phyloP scores from a whole-genome alignment of 305 asterid genomes.

The Rubia balearica region DNA sequence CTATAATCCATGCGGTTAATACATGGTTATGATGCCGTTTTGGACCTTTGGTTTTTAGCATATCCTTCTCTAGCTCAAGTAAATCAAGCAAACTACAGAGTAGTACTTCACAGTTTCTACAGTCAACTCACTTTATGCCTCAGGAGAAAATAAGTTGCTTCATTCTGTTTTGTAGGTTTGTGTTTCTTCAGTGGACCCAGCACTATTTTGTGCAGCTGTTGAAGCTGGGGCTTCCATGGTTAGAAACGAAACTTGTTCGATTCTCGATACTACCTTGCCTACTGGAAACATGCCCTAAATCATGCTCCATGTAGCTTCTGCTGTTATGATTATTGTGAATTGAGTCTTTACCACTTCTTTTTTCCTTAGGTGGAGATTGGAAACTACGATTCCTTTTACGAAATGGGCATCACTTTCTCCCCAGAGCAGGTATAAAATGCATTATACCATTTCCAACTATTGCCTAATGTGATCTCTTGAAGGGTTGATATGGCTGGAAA shows the following conservation, averaged over 20 bases:
- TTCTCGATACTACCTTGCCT: not conserved
- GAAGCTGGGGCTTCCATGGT: slow-evolving; percentile 96
- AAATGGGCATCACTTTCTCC: slow-evolving; percentile 60
- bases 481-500: not conserved
- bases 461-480: not conserved
- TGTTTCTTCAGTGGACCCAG: slow-evolving; percentile 84
- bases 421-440: slow-evolving; percentile 55
- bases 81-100: not conserved
- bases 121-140: not conserved
- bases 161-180: slow-evolving; percentile 50
- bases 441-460: not conserved
- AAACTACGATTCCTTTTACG: slow-evolving; percentile 83
- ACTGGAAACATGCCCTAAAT: not conserved
- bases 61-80: not conserved
- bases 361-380: slow-evolving; percentile 72
- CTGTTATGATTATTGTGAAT: not conserved
- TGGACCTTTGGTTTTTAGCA: not conserved
- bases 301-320: slow-evolving; percentile 2
- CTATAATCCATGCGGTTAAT: not conserved
- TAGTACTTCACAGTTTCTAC: not conserved
- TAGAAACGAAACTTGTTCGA: not conserved
- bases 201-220: slow-evolving; percentile 71
- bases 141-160: not conserved
- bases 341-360: slow-evolving; percentile 6
- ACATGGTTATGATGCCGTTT: not conserved